phyloP scores from a whole-genome alignment of 2,329 filamentous ascomycete species.

The Fusarium sp. region DNA sequence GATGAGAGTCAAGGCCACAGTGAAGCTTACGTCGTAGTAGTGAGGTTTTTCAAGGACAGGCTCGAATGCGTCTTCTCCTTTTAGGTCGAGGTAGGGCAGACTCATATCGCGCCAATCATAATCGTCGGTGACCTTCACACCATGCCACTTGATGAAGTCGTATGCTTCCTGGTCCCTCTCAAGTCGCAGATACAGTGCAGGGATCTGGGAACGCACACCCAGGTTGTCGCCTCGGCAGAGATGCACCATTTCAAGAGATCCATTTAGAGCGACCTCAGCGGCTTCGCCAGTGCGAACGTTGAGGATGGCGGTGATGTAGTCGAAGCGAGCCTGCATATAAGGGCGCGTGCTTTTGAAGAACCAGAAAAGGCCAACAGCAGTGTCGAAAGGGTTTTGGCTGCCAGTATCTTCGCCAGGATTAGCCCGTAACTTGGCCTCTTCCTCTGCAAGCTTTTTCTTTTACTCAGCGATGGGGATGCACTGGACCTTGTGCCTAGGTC shows the following conservation, averaged over 20 bases:
- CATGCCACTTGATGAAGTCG: slow-evolving; percentile 32
- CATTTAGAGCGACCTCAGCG: background rate
- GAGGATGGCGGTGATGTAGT: slow-evolving; percentile 9
- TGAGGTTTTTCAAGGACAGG: slow-evolving; percentile 2
- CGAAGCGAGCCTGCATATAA: slow-evolving; percentile 12
- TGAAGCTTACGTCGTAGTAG: background rate
- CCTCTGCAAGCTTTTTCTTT: background rate
- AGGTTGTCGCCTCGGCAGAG: slow-evolving; percentile 20
- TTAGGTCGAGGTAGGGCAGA: slow-evolving; percentile 9
- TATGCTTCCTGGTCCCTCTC: slow-evolving; percentile 20
- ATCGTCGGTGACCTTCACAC: too few species aligned
- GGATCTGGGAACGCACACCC: slow-evolving; percentile 1
- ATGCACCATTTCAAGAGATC: slow-evolving; percentile 7
- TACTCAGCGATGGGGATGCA: slow-evolving; percentile 4
- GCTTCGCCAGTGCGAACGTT: slow-evolving; percentile 21
- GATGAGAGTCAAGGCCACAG: slow-evolving; percentile 17
- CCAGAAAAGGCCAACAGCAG: background rate
- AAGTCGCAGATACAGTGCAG: slow-evolving; percentile 16
- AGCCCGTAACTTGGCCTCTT: slow-evolving; percentile 3
- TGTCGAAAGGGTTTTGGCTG: slow-evolving; percentile 10
- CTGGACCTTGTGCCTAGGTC: slow-evolving; percentile 15
- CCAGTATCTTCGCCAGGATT: background rate
- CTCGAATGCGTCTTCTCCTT: slow-evolving; percentile 19
- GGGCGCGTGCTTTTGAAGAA: slow-evolving; percentile 10
- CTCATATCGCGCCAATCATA: slow-evolving; percentile 8